These are phyloP conservation scores for Rhizophlyctis rosea DNA, from an alignment of 192 early-diverging fungal species.

Conservation along the genomic window DNA sequence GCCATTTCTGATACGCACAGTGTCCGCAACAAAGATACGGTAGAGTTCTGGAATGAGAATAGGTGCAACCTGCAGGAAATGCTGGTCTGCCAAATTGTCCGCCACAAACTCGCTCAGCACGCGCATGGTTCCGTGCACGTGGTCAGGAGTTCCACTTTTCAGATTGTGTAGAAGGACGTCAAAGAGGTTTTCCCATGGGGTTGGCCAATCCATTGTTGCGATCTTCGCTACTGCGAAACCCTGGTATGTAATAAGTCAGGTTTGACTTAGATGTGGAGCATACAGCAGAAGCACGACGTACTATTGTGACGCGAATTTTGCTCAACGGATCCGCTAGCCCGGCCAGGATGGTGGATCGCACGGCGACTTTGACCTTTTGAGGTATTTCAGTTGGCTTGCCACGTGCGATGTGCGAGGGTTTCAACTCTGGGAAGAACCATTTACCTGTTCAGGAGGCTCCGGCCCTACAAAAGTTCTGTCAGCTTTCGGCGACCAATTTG, in stretches of 20 bases:
- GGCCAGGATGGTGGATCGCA: conserved; percentile 53
- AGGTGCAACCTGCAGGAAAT: conserved; percentile 79
- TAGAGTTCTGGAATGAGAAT: conserved; percentile 79
- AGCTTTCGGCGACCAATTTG: conserved; percentile 62
- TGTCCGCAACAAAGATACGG: conserved; percentile 58
- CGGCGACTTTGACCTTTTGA: conserved; percentile 53
- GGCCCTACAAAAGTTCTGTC: conserved; percentile 49
- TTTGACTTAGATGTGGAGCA: background rate
- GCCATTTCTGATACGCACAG: conserved; percentile 4
- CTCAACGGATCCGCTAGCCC: conserved; percentile 58
- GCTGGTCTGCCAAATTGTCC: conserved; percentile 82
- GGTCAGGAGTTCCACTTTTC: conserved; percentile 58
- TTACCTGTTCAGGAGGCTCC: conserved; percentile 59
- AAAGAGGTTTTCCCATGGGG: conserved; percentile 88
- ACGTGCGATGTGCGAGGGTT: background rate
- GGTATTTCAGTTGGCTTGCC: background rate
- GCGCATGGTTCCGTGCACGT: conserved; percentile 85
- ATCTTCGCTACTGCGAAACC: conserved; percentile 86
- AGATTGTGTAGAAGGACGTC: conserved; percentile 65
- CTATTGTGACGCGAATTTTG: conserved; percentile 63
- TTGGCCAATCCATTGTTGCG: conserved; percentile 90
- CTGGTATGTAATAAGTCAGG: conserved; percentile 26
- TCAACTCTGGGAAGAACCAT: too few species aligned
- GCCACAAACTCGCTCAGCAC: conserved; percentile 83
- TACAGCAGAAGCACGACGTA: conserved; percentile 27